Base-by-base conservation (phyloP, 2,329 filamentous ascomycete genomes). In the Ophiostoma sp. region DNA sequence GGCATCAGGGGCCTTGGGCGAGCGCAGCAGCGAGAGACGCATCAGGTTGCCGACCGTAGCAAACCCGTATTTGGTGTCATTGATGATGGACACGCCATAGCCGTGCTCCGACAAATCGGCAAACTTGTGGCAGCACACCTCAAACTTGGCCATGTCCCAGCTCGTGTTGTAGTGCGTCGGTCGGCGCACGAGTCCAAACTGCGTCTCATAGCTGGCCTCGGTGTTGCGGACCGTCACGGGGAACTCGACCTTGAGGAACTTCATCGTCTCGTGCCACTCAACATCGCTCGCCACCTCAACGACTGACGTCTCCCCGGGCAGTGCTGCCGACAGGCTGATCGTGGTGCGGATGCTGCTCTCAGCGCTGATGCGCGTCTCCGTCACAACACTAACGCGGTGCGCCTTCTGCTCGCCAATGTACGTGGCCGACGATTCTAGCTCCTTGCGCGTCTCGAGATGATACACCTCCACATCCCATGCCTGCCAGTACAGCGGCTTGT, bases 181-280 rank as follows among this genome's bases (percentile, higher is more conserved):
- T 42, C 95, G 87, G 73, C 87, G 87, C 71, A 95, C 89, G 73
- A 97, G 87, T 73, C 94, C 94, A 75, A 92, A 98, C 75, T 97
- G 93, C 7, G 92, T 96, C 78, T 99, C 95, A 77, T 99, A 99
- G 12, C 88, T 91, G 44, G 95, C 95, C 78, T 97, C 93, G 0
- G 90, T 96, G 78, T 94, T 97, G 73, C 88, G 86, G 71, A 98
- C 84, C 74, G 96, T 89, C 71, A 97, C 93, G 0, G 95, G 94
- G 79, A 99, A 99, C 77, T 99, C 95, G 66, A 98, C 94, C 82
- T 99, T 99, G 75, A 99, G 85, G 83, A 98, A 98, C 76, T 95
- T 96, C 89, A 95, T 97, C 12, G 87, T 92, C 78, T 99, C 95
- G 73, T 89, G 90, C 95, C 95, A 99, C 76, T 97, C 92, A n/a